Conservation (phyloP, 176 grass and related monocot species). For the Rhynchospora tenuis region DNA sequence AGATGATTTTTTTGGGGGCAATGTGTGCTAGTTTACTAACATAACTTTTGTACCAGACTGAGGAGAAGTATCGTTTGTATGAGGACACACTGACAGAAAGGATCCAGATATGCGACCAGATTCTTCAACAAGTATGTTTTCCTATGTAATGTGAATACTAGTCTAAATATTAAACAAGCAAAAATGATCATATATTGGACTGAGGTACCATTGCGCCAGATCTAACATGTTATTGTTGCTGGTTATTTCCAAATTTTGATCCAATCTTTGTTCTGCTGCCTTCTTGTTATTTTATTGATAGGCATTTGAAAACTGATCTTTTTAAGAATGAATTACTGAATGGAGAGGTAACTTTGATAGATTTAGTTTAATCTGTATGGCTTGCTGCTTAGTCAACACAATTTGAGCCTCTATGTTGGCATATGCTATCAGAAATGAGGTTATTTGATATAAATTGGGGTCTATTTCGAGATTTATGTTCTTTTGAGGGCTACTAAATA, state of each 20-base stretch:
- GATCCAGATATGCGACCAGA: constrained; percentile 77
- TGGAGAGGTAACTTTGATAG: neutral
- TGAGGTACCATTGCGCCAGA: neutral
- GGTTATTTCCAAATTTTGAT: neutral
- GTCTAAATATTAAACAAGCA: neutral
- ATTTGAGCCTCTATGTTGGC: neutral
- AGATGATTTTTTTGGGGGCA: neutral
- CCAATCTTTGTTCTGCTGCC: neutral
- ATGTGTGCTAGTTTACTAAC: constrained; percentile 4
- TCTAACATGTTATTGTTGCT: neutral
- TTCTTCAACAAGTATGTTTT: constrained; percentile 79
- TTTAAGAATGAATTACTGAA: neutral
- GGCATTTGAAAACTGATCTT: neutral
- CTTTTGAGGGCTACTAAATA: neutral
- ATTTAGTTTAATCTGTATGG: neutral
- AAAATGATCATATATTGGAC: neutral
- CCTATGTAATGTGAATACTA: neutral
- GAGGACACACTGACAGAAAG: constrained; percentile 70
- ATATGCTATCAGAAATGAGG: neutral
- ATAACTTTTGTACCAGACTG: constrained; percentile 51
- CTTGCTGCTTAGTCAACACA: neutral
- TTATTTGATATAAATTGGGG: neutral
- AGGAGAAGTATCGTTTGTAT: constrained; percentile 93
- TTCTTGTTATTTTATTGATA: neutral
- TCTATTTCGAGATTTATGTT: neutral